These are phyloP conservation scores for Pinus albicaulis DNA, from an alignment of 75 land plant genomes.

Conservation along the genomic window DNA sequence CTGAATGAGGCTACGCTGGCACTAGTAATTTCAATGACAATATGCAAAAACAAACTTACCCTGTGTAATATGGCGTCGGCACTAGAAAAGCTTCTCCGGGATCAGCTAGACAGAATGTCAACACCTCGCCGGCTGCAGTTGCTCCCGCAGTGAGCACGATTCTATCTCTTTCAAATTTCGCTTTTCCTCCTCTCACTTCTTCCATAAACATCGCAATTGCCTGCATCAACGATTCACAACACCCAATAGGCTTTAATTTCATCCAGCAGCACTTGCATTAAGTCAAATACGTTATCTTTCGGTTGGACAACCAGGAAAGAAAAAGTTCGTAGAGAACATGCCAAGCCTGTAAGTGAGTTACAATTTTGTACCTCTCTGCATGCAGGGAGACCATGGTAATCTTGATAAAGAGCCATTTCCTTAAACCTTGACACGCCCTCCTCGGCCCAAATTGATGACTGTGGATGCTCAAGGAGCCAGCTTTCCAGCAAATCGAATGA, in stretches of 20 bases:
- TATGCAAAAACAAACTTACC: slow-evolving; percentile 18
- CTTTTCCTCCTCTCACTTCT: slow-evolving; percentile 50
- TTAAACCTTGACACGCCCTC: slow-evolving; percentile 18
- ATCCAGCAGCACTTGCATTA: no score
- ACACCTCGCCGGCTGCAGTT: slow-evolving; percentile 62
- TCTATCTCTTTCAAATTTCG: slow-evolving; percentile 42
- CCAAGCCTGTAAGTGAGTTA: no score
- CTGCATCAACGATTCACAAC: slow-evolving; percentile 12
- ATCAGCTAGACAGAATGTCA: slow-evolving; percentile 63
- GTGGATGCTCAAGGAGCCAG: slow-evolving; percentile 40
- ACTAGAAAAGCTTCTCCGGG: slow-evolving; percentile 72
- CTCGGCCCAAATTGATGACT: slow-evolving; percentile 26
- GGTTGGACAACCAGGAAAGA: no score
- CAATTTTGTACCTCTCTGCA: slow-evolving; percentile 26
- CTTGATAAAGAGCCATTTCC: slow-evolving; percentile 52
- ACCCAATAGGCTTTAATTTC: no score
- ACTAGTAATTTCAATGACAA: no score
- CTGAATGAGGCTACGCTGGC: no score
- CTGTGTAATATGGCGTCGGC: slow-evolving; percentile 83
- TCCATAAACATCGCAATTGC: slow-evolving; percentile 65
- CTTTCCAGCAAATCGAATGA: slow-evolving; percentile 61
- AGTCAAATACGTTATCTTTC: no score
- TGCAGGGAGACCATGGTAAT: slow-evolving; percentile 54
- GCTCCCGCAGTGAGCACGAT: slow-evolving; percentile 75
- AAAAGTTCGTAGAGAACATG: no score